phyloP scores from a whole-genome alignment of 345 rosid genomes.

The Euphorbia lathyris region DNA sequence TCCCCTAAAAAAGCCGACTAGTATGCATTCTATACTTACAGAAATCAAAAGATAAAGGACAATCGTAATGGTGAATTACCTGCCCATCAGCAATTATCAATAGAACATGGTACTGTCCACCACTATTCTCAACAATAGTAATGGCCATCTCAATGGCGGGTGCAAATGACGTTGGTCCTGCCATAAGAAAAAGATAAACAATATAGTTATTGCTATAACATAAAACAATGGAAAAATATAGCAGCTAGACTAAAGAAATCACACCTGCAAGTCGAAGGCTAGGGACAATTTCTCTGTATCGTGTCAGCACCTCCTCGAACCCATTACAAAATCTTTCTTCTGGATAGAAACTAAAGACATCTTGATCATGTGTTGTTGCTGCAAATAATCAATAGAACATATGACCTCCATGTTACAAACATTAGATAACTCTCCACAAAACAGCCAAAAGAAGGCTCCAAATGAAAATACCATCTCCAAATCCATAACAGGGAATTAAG shows the following conservation, averaged over 20 bases:
- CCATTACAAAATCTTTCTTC: conserved; percentile 69
- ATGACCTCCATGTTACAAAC: conserved; percentile 3
- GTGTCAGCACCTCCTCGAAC: conserved; percentile 79
- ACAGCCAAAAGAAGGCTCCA: background rate
- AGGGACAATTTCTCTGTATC: conserved; percentile 77
- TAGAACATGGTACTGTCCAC: conserved; percentile 92
- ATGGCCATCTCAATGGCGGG: conserved; percentile 92
- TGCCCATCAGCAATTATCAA: conserved; percentile 97
- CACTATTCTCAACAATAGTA: conserved; percentile 84
- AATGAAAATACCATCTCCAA: conserved; percentile 57
- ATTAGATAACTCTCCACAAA: background rate
- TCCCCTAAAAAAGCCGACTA: background rate
- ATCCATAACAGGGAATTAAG: conserved; percentile 79
- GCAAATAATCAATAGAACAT: conserved; percentile 11
- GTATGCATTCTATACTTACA: background rate
- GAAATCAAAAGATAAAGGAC: background rate
- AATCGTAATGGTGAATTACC: conserved; percentile 39
- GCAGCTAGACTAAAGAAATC: background rate
- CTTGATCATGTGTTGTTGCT: conserved; percentile 95
- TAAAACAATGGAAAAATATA: background rate
- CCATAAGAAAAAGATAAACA: background rate
- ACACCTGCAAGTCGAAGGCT: conserved; percentile 81
- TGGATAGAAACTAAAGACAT: conserved; percentile 73
- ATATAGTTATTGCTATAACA: background rate
- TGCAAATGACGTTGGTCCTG: conserved; percentile 99